Evolutionary conservation across 2,329 filamentous ascomycete genomes (phyloP).

Genomic region (Hypoxylon sp.): DNA sequence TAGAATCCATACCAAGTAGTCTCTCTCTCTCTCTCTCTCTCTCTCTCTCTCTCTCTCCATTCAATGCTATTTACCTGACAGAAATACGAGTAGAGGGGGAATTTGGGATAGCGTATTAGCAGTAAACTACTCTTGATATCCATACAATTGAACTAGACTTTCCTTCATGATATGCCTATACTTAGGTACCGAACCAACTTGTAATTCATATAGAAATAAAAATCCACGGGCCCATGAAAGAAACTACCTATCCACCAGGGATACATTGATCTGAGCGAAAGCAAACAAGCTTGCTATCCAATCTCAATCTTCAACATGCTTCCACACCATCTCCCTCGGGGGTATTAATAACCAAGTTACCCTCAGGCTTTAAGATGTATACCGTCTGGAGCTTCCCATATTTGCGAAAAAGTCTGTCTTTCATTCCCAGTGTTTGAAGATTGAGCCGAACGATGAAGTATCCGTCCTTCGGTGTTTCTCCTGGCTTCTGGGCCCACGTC

Average conservation of each 20-base stretch:
- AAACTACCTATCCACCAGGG: no score
- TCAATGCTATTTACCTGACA: no score
- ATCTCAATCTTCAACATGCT: no score
- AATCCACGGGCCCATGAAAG: no score
- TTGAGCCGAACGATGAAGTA: slow-evolving; percentile 20
- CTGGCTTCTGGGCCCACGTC: slow-evolving; percentile 14
- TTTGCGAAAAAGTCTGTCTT: slow-evolving; percentile 7
- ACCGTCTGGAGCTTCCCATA: slow-evolving; percentile 17
- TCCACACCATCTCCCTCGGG: no score
- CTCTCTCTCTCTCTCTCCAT: no score
- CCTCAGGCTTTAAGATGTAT: slow-evolving; percentile 14
- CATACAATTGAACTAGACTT: neutral
- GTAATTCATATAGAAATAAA: no score
- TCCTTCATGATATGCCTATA: neutral
- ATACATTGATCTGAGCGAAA: no score
- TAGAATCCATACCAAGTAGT: no score
- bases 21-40: no score
- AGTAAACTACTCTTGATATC: neutral
- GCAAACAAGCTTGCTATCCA: no score
- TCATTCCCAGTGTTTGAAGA: slow-evolving; percentile 9
- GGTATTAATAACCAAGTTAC: neutral
- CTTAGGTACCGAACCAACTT: no score
- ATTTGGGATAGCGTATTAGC: neutral
- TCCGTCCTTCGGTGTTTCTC: slow-evolving; percentile 6
- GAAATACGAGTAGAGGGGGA: neutral